Base-by-base conservation (phyloP, 1,284 basidiomycete species). In the Leccinum angustisporum region DNA sequence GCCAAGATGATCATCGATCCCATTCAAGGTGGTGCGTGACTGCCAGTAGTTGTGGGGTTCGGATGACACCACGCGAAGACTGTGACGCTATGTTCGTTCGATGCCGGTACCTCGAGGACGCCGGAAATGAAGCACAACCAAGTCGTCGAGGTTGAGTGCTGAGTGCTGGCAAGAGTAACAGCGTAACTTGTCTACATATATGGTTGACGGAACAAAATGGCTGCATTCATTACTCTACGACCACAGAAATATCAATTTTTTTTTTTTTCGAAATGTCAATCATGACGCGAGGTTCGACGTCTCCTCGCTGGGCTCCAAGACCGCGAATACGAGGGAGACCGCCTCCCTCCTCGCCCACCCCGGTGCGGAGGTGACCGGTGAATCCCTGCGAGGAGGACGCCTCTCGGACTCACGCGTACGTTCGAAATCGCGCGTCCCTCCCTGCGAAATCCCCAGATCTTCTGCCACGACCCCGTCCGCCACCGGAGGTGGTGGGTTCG, bases 401-500 rank as follows among this genome's bases (percentile, higher is more conserved):
- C 74, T 69, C 33, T 74, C 63, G 61, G 64, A 64, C 33, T 73
- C 68, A 40, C 80, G 71, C 21, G 74, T 70, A 13, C 72, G 69
- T 21, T 74, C 75, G 16, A 74, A 68, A 21, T 76, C 76, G 9
- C 76, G 70, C 21, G 33, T 77, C 75, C 48, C 76, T 67, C 51
- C 68, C 74, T 25, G 70, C 72, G 63, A 74, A 68, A 57, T 79
- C 79, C 72, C 80, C 63, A 59, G 71, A 21, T 71, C 80, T 55
- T 65, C 72, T 59, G 69, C 83, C 1, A 34, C 79, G 74, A 21
- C 84, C 79, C 56, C 79, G 75, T 7, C 78, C 76, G 21, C 77
- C 75, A 21, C 72, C 5, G 80, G 71, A 4, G 77, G 73, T 0
- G 78, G 74, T 7, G 77, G 77, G 65, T 82, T 81, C 4, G 87